Evolutionary conservation across 116 monocot genomes (phyloP), one percentile per base, ranked within the genome.

Genomic region (Zostera marina): DNA sequence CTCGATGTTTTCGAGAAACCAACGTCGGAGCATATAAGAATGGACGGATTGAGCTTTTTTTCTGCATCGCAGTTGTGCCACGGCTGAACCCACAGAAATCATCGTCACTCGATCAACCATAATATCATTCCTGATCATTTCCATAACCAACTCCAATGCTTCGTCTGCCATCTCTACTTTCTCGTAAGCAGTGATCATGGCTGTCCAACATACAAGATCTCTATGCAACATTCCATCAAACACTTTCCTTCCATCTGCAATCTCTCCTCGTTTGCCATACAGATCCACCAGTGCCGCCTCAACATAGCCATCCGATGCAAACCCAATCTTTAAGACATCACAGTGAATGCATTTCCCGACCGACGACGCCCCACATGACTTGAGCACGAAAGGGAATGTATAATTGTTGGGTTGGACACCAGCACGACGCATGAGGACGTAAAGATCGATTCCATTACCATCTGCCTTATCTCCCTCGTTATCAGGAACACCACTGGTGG

Each of bases 171-270:
- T n/a, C 15, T 47, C 57, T 9, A 48, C 38, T 42, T 60, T 58
- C 52, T 68, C 68, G 10, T 42, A 60, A 41, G 59, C 59, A 11
- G 59, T 59, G n/a, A 69, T 62, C 61, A 69, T 61, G 5, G 68
- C 44, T 6, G 61, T 69, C 68, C 68, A 69, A 32, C 32, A 60
- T 2, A 69, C 61, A 9, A 69, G 22, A 26, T 69, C 61, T 15
- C 68, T 69, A 10, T 38, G 23, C n/a, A 8, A 8, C 68, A 69
- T 69, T 62, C 42, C 54, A 15, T 69, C 68, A 26, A 69, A 69
- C 60, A 69, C 42, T 23, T 54, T 61, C 32, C 54, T 53, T 3
- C 22, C 68, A 14, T 61, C 61, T 3, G 1, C 54, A 11, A 69
- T 54, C 54, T 60, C 68, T 17, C 32, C 61, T 14, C 43, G 19